Evolutionary conservation across 306 rosid genomes (phyloP).

Genomic region (Quillaja saponaria): DNA sequence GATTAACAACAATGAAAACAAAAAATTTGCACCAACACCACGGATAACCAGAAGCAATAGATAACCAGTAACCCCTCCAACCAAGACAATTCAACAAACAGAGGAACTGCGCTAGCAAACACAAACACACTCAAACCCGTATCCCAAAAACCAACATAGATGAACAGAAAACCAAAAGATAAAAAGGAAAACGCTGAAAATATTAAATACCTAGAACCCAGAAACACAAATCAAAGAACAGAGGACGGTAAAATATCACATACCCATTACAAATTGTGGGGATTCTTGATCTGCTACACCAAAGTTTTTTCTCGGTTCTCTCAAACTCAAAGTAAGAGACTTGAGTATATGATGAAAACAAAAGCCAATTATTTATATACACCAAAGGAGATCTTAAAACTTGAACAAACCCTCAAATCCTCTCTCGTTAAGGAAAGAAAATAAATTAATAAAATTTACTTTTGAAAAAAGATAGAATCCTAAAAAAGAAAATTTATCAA

Average conservation of each 20-base stretch:
- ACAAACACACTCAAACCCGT: neutral
- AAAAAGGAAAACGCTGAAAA: conserved; percentile 9
- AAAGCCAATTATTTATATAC: conserved; percentile 14
- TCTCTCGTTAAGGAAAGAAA: conserved; percentile 48
- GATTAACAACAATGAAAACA: neutral
- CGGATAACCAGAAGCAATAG: neutral
- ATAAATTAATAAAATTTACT: conserved; percentile 19
- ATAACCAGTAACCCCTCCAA: conserved; percentile 10
- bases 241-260: conserved; percentile 31
- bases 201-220: conserved; percentile 25
- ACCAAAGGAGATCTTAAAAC: conserved; percentile 37
- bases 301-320: conserved; percentile 38
- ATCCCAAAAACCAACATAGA: conserved; percentile 7
- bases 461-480: conserved; percentile 8
- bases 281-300: conserved; percentile 40
- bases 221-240: conserved; percentile 37
- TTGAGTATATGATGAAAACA: conserved; percentile 21
- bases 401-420: conserved; percentile 25
- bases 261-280: conserved; percentile 59
- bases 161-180: conserved; percentile 21
- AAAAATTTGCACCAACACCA: neutral
- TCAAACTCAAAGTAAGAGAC: conserved; percentile 30
- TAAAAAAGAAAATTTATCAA: conserved; percentile 20
- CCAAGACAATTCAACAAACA: conserved; percentile 16
- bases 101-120: neutral